Evolutionary conservation across 106 monocot species (phyloP).

Genomic region (Dactylorhiza incarnata): DNA sequence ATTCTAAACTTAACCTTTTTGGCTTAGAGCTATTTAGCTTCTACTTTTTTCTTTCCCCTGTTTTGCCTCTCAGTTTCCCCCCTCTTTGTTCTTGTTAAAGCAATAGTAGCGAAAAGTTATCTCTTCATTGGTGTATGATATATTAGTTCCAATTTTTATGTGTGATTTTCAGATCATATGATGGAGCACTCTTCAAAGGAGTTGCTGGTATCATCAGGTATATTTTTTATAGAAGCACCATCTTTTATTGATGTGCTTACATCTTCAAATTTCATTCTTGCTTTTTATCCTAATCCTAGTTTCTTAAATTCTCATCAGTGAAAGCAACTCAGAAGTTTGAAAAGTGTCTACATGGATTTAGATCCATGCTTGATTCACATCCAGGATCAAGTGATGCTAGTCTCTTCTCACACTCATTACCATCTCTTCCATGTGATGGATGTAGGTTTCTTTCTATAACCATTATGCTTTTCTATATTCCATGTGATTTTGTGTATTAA

Average conservation of each 20-base stretch:
- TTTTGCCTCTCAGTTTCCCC: neutral
- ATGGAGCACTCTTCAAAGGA: slow-evolving; percentile 2
- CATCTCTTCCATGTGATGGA: slow-evolving; percentile 52
- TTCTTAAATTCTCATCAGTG: neutral
- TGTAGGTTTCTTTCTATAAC: slow-evolving; percentile 15
- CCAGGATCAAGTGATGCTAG: slow-evolving; percentile 51
- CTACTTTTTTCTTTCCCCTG: neutral
- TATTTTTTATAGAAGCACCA: neutral
- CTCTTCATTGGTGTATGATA: neutral
- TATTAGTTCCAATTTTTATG: neutral
- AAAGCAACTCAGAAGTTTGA: slow-evolving; percentile 11
- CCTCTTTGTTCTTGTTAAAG: neutral
- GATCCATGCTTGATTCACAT: slow-evolving; percentile 18
- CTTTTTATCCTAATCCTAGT: neutral
- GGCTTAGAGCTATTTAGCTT: neutral
- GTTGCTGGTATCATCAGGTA: neutral
- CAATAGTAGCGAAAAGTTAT: neutral
- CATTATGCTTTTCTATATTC: neutral
- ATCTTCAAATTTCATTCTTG: no score
- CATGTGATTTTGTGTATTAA: neutral
- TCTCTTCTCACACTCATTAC: slow-evolving; percentile 75
- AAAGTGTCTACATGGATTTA: slow-evolving; percentile 34
- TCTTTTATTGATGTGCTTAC: neutral
- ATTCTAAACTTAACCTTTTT: slow-evolving; percentile 2
- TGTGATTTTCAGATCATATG: neutral